Base-by-base conservation (phyloP, 495 filamentous ascomycete species). In the Daldinia grandis region DNA sequence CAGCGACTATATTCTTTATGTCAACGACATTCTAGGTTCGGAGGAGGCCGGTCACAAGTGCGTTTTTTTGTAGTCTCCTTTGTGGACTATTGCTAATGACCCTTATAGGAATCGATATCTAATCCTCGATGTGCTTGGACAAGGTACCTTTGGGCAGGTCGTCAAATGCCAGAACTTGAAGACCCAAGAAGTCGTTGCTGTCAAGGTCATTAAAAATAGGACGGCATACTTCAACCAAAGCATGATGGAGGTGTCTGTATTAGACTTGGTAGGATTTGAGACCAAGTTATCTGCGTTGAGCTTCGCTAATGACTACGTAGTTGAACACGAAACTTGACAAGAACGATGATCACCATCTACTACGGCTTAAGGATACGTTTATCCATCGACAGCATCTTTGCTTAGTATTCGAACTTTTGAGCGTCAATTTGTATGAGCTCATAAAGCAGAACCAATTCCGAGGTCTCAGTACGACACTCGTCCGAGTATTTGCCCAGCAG, bases 361-460 rank as follows among this genome's bases (percentile, higher is more conserved):
- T 99, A 19, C 90, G 96, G 49, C 85, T 99, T 35, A 98, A 98
- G 74, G 96, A 99, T 74, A 99, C 96, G 0, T 99, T 99, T 79
- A 98, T 99, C 63, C 96, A 99, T 78, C 85, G 93, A 53, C 96
- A 99, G 74, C 96, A 99, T 87, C 87, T 99, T 31, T 99, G 96
- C 78, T 86, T 99, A 56, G 95, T 97, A 54, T 99, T 99, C 76
- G 96, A 99, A 81, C 83, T 99, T 59, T 86, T 99, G 60, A 98
- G 94, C 74, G 96, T 99, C 70, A 99, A 99, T 75, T 80, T 99
- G 57, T 99, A 99, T 81, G 96, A 99, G 79, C 84, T 99, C 54
- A 99, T 99, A 80, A 99, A 99, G 81, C 96, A 99, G 77, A 99
- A 99, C 77, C 96, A 99, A 75, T 99, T 99, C 87, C 89, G 96